These are phyloP conservation scores for Hypomyces rosellus DNA, from an alignment of 2,329 filamentous ascomycete species.

Conservation along the genomic window DNA sequence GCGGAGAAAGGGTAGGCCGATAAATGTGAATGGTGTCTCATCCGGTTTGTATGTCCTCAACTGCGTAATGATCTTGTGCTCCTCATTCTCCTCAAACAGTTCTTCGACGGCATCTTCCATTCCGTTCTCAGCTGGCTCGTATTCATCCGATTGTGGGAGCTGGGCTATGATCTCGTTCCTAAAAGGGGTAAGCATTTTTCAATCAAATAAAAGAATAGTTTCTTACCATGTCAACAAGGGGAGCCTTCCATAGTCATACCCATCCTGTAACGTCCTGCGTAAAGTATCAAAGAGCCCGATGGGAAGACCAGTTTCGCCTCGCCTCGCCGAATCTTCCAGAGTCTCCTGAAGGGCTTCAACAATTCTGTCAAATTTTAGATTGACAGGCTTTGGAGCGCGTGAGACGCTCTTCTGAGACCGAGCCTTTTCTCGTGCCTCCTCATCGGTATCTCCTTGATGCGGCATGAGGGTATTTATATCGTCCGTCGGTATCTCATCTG, in stretches of 20 bases:
- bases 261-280: constrained; percentile 20
- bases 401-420: not conserved
- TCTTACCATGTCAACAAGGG: constrained; percentile 30
- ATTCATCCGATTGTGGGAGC: constrained; percentile 1
- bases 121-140: constrained; percentile 14
- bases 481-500: constrained; percentile 27
- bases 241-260: constrained; percentile 19
- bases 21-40: constrained; percentile 18
- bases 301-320: constrained; percentile 21
- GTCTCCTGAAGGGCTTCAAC: constrained; percentile 16
- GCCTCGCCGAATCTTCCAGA: constrained; percentile 12
- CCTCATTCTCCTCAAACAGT: constrained; percentile 21
- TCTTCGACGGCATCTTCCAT: constrained; percentile 24
- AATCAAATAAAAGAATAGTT: not conserved
- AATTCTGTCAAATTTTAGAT: constrained; percentile 20
- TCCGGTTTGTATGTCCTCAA: constrained; percentile 20
- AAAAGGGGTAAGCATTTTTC: constrained; percentile 4
- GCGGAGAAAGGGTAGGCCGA: constrained; percentile 23
- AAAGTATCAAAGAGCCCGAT: constrained; percentile 21
- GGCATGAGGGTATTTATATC: constrained; percentile 16
- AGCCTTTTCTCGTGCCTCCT: not conserved
- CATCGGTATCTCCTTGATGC: not conserved
- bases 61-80: constrained; percentile 24
- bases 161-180: constrained; percentile 22
- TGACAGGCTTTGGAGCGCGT: constrained; percentile 11